Evolutionary conservation across 2,329 filamentous ascomycete species (phyloP), one percentile per base, ranked within the genome.

Genomic region (Penicillium polonicum): DNA sequence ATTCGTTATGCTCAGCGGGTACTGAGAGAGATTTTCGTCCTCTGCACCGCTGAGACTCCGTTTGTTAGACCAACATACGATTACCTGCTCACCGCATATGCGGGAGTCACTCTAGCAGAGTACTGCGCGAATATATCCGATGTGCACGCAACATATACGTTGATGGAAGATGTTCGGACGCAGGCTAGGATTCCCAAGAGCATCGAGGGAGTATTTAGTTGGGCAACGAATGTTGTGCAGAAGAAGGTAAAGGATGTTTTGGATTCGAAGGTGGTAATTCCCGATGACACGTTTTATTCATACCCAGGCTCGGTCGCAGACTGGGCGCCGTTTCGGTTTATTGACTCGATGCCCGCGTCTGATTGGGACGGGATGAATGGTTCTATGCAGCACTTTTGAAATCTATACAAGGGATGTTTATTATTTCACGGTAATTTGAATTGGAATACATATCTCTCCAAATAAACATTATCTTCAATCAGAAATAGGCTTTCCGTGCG

Each of bases 321-420:
- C 23, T 57, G 55, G 55, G 55, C 55, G n/a, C 55, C 55, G 15
- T 57, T 57, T 23, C 55, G 55, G 7, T 57, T 57, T 43, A 57
- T 57, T 25, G 55, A 57, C 17, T 57, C 55, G 13, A 43, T 57
- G 55, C 55, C 55, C 15, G 21, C 42, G 19, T 46, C 49, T 29
- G 49, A 39, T 2, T 57, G 55, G 55, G 49, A 48, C 29, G 54
- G 33, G 15, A 35, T 57, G 25, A 52, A 41, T 39, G 54, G 42
- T 7, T 38, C 46, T 52, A 53, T 57, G 43, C 48, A 46, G 10
- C 49, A 52, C 2, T 57, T 48, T 31, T 46, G 36, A 57, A 13
- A 36, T 33, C 6, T 48, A 36, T 33, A 48, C 12, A 51, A 27
- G 17, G 41, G 10, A 8, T 33, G 15, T 31, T 12, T 17, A 8